phyloP scores from a whole-genome alignment of 176 grass and related monocot species.

The Aegilops longissima region DNA sequence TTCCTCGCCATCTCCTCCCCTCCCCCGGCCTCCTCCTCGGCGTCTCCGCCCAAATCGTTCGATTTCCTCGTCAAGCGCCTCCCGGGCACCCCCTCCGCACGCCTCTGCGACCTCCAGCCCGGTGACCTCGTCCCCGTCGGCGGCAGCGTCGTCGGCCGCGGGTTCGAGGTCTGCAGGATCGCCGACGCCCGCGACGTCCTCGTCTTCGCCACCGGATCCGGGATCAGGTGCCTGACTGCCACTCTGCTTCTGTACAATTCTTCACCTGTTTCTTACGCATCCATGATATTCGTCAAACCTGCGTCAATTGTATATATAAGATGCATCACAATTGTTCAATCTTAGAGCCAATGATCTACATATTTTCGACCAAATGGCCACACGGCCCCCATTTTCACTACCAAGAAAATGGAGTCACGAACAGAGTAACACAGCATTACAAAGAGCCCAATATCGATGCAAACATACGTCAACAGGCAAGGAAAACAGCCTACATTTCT shows the following conservation, averaged over 20 bases:
- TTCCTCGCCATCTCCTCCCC: slow-evolving; percentile 79
- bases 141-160: slow-evolving; percentile 49
- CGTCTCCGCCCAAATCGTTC: not conserved
- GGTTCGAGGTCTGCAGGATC: slow-evolving; percentile 57
- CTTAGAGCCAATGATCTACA: no score
- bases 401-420: no score
- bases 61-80: slow-evolving; percentile 77
- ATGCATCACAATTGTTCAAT: not conserved
- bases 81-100: slow-evolving; percentile 52
- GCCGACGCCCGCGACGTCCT: slow-evolving; percentile 38
- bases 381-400: no score
- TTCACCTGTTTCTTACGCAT: not conserved
- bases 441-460: no score
- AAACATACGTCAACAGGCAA: no score
- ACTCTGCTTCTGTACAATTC: not conserved
- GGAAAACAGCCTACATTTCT: no score
- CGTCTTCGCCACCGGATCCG: slow-evolving; percentile 78
- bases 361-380: no score
- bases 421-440: no score
- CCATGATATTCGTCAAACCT: not conserved
- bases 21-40: not conserved
- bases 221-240: slow-evolving; percentile 51
- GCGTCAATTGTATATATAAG: not conserved
- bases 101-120: slow-evolving; percentile 53
- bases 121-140: slow-evolving; percentile 58